Evolutionary conservation across 2,329 filamentous ascomycete genomes (phyloP), one percentile per base, ranked within the genome.

Genomic region (Alternaria conjuncta): DNA sequence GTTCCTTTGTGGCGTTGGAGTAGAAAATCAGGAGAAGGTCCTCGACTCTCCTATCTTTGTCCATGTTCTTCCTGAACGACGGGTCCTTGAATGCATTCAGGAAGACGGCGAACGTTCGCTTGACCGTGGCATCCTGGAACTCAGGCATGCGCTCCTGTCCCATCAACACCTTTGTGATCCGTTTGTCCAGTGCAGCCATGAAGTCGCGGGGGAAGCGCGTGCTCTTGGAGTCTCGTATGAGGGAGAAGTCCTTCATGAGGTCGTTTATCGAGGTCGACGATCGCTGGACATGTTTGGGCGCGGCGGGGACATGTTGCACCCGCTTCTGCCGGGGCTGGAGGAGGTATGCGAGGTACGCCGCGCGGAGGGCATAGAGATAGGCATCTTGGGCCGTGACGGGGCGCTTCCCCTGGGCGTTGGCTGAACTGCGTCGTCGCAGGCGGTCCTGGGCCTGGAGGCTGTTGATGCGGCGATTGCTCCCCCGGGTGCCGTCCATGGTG

Each of bases 1-100:
- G 87, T 65, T 97, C 94, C 79, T 97, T 96, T 49, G 93, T 97
- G 7, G 96, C 94, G 67, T 93, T 92, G 2, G 94, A 96, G 82
- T 96, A 98, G 84, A 99, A 98, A 68, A 98, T 97, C 71, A 99
- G 86, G 55, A 99, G 89, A 55, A 98, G 83, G 67, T 97, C 94
- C 80, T 99, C 96, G 21, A 97, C 90, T 75, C 95, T 90, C 66
- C 95, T 88, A 79, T 97, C 95, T 82, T 97, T 97, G 76, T 97
- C 94, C 84, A 97, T 93, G 63, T 90, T 91, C 82, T 94, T 96
- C 70, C 93, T 90, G 76, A 97, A 97, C 49, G 88, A 89, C 65
- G 90, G 90, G 66, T 96, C 93, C 71, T 95, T 97, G 79, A 99
- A 92, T 60, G 93, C 92, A 63, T 95, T 97, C 78, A 97, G 91